These are phyloP conservation scores for Penicillium manginii DNA, from an alignment of 495 filamentous ascomycete genomes.

Conservation along the genomic window DNA sequence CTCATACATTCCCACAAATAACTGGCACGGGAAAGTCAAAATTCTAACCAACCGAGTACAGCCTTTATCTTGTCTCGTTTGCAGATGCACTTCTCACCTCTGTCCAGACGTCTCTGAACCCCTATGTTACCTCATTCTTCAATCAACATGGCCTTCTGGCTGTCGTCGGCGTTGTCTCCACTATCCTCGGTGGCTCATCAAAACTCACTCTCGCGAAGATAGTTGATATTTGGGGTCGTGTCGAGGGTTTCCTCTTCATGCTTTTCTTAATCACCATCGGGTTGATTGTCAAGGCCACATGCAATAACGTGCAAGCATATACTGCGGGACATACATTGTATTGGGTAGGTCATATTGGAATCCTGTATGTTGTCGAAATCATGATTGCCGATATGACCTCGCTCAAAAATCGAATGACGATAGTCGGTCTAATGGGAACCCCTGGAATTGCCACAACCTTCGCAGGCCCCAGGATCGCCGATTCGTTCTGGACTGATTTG, in stretches of 20 bases:
- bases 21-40: too few relatives aligned
- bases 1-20: too few relatives aligned
- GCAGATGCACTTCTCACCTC: background rate
- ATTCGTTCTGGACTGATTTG: conserved; percentile 18
- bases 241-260: conserved; percentile 49
- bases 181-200: conserved; percentile 59
- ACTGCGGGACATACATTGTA: conserved; percentile 53
- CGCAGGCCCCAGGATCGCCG: conserved; percentile 21
- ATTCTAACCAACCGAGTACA: background rate
- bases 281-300: conserved; percentile 19
- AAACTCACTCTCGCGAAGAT: conserved; percentile 64
- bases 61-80: background rate
- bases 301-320: conserved; percentile 22
- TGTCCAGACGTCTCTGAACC: background rate
- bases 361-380: conserved; percentile 55
- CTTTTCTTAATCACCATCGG: conserved; percentile 33
- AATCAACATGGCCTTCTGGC: conserved; percentile 24
- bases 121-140: conserved; percentile 31
- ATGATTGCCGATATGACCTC: conserved; percentile 64
- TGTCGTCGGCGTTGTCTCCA: conserved; percentile 25
- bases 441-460: conserved; percentile 59
- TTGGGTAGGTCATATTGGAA: conserved; percentile 54
- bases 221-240: conserved; percentile 60
- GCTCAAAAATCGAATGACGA: conserved; percentile 59
- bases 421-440: conserved; percentile 56